A percentile compares a stretch with the other conserved stretches of the same genome.
These are phyloP conservation scores for Amanita rimosa DNA, from an alignment of 768 basidiomycete species.

Conservation along the genomic window DNA sequence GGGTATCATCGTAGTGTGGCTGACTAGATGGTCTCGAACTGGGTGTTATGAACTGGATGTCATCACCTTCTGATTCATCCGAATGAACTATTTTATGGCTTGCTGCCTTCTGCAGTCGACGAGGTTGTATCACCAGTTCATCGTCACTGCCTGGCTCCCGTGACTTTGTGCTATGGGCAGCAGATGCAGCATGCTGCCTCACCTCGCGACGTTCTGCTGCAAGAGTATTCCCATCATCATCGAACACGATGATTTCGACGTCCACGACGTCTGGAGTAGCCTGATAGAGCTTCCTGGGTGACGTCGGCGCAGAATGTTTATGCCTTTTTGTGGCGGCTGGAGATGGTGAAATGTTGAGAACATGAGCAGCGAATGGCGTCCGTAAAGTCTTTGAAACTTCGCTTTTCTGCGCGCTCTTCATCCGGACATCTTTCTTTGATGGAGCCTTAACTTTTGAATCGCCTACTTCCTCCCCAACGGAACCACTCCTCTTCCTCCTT, in stretches of 20 bases:
- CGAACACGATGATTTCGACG: slow-evolving; percentile 58
- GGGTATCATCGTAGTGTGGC: neutral
- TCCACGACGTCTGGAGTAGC: slow-evolving; percentile 40
- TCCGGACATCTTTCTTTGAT: slow-evolving; percentile 9
- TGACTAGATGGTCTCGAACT: slow-evolving; percentile 1
- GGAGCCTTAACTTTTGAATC: neutral
- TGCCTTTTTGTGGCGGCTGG: slow-evolving; percentile 20
- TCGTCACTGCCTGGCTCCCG: slow-evolving; percentile 14
- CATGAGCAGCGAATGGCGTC: slow-evolving; percentile 19
- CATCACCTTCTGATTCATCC: slow-evolving; percentile 35
- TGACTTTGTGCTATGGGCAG: slow-evolving; percentile 1
- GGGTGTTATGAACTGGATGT: slow-evolving; percentile 9
- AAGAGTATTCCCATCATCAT: slow-evolving; percentile 45
- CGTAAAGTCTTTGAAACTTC: slow-evolving; percentile 13
- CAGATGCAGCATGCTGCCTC: slow-evolving; percentile 3
- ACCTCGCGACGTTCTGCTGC: slow-evolving; percentile 41
- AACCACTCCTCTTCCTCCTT: slow-evolving; percentile 16
- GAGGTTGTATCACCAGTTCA: slow-evolving; percentile 13
- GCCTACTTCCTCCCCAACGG: neutral
- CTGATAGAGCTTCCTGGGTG: slow-evolving; percentile 9
- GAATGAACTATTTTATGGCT: slow-evolving; percentile 25
- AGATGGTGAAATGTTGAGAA: slow-evolving; percentile 22
- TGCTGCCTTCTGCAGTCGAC: slow-evolving; percentile 5
- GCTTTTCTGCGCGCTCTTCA: neutral
- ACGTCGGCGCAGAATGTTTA: neutral